Base-by-base conservation (phyloP, 1,284 basidiomycete genomes). In the Malassezia japonica region DNA sequence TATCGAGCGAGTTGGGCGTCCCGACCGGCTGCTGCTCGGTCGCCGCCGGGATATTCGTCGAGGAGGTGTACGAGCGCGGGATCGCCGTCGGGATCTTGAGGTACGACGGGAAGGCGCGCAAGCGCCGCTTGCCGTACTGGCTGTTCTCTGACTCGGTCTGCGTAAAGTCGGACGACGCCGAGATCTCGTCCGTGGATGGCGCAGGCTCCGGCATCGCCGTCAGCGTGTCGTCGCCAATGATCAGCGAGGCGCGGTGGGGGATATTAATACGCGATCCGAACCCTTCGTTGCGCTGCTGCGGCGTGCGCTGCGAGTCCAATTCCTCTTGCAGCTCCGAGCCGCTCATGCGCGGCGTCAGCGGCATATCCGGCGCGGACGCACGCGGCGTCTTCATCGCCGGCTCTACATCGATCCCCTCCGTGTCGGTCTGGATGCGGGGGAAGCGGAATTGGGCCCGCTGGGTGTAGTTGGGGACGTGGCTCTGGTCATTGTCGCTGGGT, bases 21-120 rank as follows among this genome's bases (percentile, higher is more conserved):
- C 62, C 62, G 21, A 20, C 8, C 16, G n/a, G 12, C 15, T n/a
- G 7, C 23, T 8, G 15, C 6, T 40, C 38, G 15, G 50, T 61
- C 6, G 59, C 59, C 52, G 29, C 37, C 16, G 2, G 59, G 52
- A 8, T 47, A 50, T 15, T 51, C 50, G 40, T 31, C 50, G 13
- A 61, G 46, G 10, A 47, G 8, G 62, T 59, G 21, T 65, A 63
- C 8, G 61, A 55, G 50, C 67, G 64, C 18, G 67, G 67, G 16
- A 70, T 69, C 10, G 64, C 47, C 15, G 69, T 72, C 3, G 69
- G 69, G 38, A 72, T 72, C 50, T 68, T 68, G 42, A 72, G 67
- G 33, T 70, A 72, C 5, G 69, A 72, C 5, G 69, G 69, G 6
- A 70, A 47, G 2, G 69, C 60, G 2, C 25, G n/a, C 20, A 52